Conservation (phyloP, 2,329 filamentous ascomycete genomes). For the Paraconiothyrium brasiliense region DNA sequence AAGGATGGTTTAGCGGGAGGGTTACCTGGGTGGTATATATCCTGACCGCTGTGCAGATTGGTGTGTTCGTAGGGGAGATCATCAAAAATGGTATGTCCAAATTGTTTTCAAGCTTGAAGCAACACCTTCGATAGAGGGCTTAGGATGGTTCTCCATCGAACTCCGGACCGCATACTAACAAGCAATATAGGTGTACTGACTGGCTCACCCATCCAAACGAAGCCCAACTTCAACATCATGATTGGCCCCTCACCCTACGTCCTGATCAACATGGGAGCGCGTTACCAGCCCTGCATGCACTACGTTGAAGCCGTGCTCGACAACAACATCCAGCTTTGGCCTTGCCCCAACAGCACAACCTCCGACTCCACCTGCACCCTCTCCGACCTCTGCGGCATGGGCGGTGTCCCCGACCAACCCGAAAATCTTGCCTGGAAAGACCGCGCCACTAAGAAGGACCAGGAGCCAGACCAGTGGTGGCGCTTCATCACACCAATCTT, state of each 20-base stretch:
- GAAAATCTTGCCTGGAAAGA: slow-evolving; percentile 47
- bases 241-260: slow-evolving; percentile 92
- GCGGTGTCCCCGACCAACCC: slow-evolving; percentile 73
- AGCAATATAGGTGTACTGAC: slow-evolving; percentile 71
- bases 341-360: slow-evolving; percentile 77
- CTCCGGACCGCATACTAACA: slow-evolving; percentile 17
- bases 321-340: slow-evolving; percentile 66
- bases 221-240: slow-evolving; percentile 94
- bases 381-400: slow-evolving; percentile 84
- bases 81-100: slow-evolving; percentile 76
- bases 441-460: slow-evolving; percentile 63
- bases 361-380: slow-evolving; percentile 77
- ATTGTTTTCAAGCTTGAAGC: neutral
- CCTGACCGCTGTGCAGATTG: slow-evolving; percentile 78
- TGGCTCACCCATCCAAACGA: slow-evolving; percentile 77
- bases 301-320: slow-evolving; percentile 73
- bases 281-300: slow-evolving; percentile 95
- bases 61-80: slow-evolving; percentile 89
- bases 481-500: slow-evolving; percentile 97
- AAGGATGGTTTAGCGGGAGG: slow-evolving; percentile 65
- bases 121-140: neutral
- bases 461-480: slow-evolving; percentile 92
- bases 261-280: slow-evolving; percentile 95
- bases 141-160: neutral
- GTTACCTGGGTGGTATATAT: slow-evolving; percentile 84